Conservation (phyloP, 179 eudicot genomes). For the Pouteria campechiana region DNA sequence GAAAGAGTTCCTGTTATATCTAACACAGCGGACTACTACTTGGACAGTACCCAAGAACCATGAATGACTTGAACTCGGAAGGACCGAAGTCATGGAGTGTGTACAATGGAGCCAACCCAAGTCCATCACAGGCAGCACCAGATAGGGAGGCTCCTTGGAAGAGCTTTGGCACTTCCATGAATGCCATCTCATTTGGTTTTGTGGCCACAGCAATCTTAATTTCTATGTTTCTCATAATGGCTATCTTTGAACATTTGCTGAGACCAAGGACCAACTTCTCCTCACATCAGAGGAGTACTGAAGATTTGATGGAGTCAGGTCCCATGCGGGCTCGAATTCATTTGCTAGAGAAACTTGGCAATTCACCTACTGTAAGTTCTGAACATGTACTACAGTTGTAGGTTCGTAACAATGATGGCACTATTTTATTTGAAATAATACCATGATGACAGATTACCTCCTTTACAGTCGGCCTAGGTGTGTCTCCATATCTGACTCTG, state of each 20-base stretch:
- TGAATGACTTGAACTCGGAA: constrained; percentile 21
- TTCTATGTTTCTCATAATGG: constrained; percentile 57
- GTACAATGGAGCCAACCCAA: constrained; percentile 20
- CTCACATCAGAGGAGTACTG: constrained; percentile 5
- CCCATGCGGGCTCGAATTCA: too few relatives aligned
- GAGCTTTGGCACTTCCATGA: constrained; percentile 32
- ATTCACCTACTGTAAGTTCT: constrained; percentile 17
- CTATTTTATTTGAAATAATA: too few relatives aligned
- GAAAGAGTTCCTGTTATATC: neutral
- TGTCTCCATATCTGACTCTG: too few relatives aligned
- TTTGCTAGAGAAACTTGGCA: constrained; percentile 20
- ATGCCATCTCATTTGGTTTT: constrained; percentile 55
- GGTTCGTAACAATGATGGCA: too few relatives aligned
- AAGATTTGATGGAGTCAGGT: constrained; percentile 10
- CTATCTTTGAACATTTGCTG: constrained; percentile 48
- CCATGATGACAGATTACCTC: too few relatives aligned
- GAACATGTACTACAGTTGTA: too few relatives aligned
- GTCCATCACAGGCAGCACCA: constrained; percentile 16
- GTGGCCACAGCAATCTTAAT: constrained; percentile 55
- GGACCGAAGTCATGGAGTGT: constrained; percentile 34
- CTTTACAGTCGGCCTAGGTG: too few relatives aligned
- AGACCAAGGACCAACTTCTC: constrained; percentile 20
- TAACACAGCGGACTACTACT: neutral
- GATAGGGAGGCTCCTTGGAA: constrained; percentile 29
- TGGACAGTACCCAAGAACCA: neutral